Base-by-base conservation (phyloP, 2,329 filamentous ascomycete species). In the Venturia asperata region DNA sequence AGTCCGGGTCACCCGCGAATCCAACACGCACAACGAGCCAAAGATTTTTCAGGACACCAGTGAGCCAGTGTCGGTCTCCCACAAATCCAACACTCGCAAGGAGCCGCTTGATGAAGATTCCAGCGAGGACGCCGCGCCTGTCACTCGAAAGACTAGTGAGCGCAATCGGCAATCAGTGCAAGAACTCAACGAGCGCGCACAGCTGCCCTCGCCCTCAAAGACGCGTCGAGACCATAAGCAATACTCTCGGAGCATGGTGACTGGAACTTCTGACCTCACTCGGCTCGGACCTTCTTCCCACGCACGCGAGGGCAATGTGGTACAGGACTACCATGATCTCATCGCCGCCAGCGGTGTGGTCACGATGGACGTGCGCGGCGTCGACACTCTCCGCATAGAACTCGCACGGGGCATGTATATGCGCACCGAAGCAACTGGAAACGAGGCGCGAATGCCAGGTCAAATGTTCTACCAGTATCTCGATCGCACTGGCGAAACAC, bases 381-480 rank as follows among this genome's bases (percentile, higher is more conserved):
- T 58, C 6, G 52, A 58, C 17, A 58, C 30, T 17, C 21, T 58
- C 15, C 15, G 27, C 5, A 2, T 58, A 10, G 19, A 58, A 24
- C 24, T 24, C 9, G 52, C 30, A 1, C 15, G 15, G 3, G 52
- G 52, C 52, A 34, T 58, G 24, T 58, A 58, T 27, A 58, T 58
- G 5, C 27, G 27, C 52, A 58, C 52, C 3, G 52, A 37, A n/a
- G 5, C 13, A 9, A n/a, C 52, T 19, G 52, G 52, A n/a, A 58
- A 34, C 11, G 19, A 58, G 27, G 52, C 30, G 7, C 17, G 2
- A 1, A 19, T 58, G 52, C 52, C 52, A 19, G 52, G 10, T 37
- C 27, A 58, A 15, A n/a, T 58, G 52, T 58, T 58, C 52, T 58
- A 37, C 52, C 52, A 58, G 52, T 58, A 24, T 11, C 52, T 37